These are phyloP conservation scores for Hemerocallis citrina DNA, from an alignment of 106 monocot species.

Conservation along the genomic window DNA sequence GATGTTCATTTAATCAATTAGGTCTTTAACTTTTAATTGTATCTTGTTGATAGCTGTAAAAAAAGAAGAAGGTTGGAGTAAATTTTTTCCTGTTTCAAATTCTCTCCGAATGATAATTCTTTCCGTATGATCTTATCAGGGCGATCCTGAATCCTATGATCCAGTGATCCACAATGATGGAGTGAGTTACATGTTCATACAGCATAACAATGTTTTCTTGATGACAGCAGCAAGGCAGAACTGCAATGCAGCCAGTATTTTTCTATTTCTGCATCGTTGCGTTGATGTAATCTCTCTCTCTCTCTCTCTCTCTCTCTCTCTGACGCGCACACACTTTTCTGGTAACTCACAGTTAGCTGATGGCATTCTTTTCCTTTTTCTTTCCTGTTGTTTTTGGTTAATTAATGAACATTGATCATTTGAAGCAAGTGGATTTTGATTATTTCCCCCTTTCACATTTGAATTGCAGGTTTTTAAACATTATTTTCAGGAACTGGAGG, in stretches of 20 bases:
- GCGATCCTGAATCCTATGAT: conserved; percentile 66
- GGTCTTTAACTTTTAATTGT: too few species aligned
- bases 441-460: not conserved
- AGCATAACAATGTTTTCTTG: conserved; percentile 88
- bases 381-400: not conserved
- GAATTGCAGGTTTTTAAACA: conserved; percentile 81
- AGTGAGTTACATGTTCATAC: conserved; percentile 93
- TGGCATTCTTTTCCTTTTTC: not conserved
- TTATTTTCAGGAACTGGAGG: conserved; percentile 95
- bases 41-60: too few species aligned
- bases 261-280: conserved; percentile 82
- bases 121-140: conserved; percentile 20
- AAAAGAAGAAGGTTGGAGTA: not conserved
- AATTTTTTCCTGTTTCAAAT: not conserved
- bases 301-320: not conserved
- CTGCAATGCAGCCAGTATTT: conserved; percentile 85
- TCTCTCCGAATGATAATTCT: not conserved
- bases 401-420: not conserved
- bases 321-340: not conserved
- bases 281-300: conserved; percentile 48
- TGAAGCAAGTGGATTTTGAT: not conserved
- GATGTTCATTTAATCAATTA: too few species aligned
- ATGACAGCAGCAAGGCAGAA: conserved; percentile 88
- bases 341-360: not conserved
- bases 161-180: conserved; percentile 85